Evolutionary conservation across 495 filamentous ascomycete genomes (phyloP).

Genomic region (Halenospora varia): DNA sequence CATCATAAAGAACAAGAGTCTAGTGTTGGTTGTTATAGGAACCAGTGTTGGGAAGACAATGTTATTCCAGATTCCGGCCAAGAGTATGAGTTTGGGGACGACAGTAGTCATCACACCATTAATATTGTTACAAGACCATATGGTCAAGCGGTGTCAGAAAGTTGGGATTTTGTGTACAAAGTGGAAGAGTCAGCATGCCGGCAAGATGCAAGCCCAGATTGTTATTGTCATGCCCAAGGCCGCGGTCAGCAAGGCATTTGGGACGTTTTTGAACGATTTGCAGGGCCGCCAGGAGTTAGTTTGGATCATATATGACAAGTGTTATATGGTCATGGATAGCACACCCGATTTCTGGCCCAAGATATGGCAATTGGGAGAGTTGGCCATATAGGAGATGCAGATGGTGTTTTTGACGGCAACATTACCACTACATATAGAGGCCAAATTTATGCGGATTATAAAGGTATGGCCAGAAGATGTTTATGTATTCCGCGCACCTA

Average conservation of each 20-base stretch:
- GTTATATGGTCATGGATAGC: too few species aligned
- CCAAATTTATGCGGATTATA: too few species aligned
- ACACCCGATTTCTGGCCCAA: too few species aligned
- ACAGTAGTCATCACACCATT: slow-evolving; percentile 1
- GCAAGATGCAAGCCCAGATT: background rate
- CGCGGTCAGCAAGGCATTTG: slow-evolving; percentile 6
- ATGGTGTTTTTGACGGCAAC: too few species aligned
- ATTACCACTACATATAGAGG: too few species aligned
- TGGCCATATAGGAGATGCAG: too few species aligned
- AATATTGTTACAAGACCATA: slow-evolving; percentile 1
- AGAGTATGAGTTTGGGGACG: background rate
- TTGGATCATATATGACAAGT: background rate
- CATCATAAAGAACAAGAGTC: slow-evolving; percentile 4
- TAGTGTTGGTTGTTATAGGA: slow-evolving; percentile 1
- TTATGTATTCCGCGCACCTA: too few species aligned
- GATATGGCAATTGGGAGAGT: too few species aligned
- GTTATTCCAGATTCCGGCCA: background rate
- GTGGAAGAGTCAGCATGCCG: background rate
- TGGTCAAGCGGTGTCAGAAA: background rate
- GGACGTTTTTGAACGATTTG: background rate
- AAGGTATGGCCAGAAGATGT: too few species aligned
- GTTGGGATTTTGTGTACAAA: background rate
- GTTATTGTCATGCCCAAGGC: slow-evolving; percentile 3
- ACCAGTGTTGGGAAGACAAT: background rate
- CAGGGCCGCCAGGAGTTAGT: background rate